A percentile compares a stretch with the other conserved stretches of the same genome.
Evolutionary conservation across 208 protist species (phyloP).

Genomic region (Trypanosoma congolense): DNA sequence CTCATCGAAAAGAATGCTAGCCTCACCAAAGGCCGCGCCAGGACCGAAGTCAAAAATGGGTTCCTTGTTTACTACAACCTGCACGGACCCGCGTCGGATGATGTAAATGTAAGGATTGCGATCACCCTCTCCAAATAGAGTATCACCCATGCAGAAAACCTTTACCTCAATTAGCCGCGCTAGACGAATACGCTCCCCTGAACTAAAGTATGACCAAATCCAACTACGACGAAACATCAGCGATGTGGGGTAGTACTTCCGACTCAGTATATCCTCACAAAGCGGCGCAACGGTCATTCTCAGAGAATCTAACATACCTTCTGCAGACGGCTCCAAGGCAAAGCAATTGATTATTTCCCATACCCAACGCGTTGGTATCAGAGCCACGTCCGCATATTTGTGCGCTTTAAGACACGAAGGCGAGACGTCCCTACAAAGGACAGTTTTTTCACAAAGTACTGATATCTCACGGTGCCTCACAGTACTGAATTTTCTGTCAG

Average conservation of each 20-base stretch:
- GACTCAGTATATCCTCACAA: constrained; percentile 52
- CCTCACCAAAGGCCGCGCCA: constrained; percentile 72
- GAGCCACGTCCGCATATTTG: constrained; percentile 61
- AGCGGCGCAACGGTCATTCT: constrained; percentile 47
- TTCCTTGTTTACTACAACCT: constrained; percentile 60
- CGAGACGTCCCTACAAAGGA: constrained; percentile 78
- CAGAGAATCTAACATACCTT: constrained; percentile 44
- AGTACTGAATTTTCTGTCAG: not conserved
- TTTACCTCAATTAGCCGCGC: constrained; percentile 60
- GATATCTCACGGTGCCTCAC: constrained; percentile 39
- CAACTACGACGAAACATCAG: constrained; percentile 78
- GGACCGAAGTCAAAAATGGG: constrained; percentile 54
- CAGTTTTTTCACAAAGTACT: constrained; percentile 58
- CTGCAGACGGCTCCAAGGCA: constrained; percentile 28
- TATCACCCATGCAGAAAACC: constrained; percentile 70
- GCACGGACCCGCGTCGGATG: constrained; percentile 68
- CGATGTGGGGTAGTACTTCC: constrained; percentile 65
- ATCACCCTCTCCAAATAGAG: constrained; percentile 61
- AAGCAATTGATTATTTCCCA: constrained; percentile 67
- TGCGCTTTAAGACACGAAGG: constrained; percentile 35
- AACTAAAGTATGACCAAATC: constrained; percentile 72
- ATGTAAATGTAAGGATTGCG: constrained; percentile 75
- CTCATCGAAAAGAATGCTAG: constrained; percentile 75
- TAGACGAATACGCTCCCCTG: constrained; percentile 74
- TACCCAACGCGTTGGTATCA: constrained; percentile 77